These are phyloP conservation scores for Balansia obtecta DNA, from an alignment of 2,329 filamentous ascomycete species.

Conservation along the genomic window DNA sequence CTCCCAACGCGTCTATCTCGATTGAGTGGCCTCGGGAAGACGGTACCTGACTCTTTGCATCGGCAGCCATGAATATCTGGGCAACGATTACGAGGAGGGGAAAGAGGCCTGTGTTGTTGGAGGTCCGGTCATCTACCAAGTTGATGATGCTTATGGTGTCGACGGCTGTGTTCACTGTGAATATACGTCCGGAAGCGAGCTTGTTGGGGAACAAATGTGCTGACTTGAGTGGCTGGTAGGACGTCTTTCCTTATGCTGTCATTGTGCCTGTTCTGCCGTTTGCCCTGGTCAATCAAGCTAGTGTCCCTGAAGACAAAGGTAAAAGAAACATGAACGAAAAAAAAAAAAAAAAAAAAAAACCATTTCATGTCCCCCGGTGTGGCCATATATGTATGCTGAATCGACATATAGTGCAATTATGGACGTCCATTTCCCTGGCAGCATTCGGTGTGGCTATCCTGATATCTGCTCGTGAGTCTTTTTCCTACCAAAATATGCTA, in stretches of 20 bases:
- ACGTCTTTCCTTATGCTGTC: slow-evolving; percentile 23
- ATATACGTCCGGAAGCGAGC: background rate
- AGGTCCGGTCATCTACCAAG: slow-evolving; percentile 19
- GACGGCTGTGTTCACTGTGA: slow-evolving; percentile 23
- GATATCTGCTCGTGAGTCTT: slow-evolving; percentile 17
- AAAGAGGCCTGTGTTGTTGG: slow-evolving; percentile 17
- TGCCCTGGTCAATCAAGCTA: slow-evolving; percentile 15
- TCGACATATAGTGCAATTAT: slow-evolving; percentile 17
- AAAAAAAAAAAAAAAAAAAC: no score
- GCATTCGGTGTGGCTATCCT: slow-evolving; percentile 21
- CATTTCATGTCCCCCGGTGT: no score
- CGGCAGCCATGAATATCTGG: slow-evolving; percentile 10
- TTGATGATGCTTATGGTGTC: slow-evolving; percentile 21
- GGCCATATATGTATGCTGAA: background rate
- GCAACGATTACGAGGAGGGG: slow-evolving; percentile 5
- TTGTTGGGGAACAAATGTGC: background rate
- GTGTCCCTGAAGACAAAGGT: slow-evolving; percentile 13
- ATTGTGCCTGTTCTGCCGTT: slow-evolving; percentile 22
- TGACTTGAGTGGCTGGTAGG: slow-evolving; percentile 11
- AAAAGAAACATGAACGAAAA: no score
- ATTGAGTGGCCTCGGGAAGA: no score
- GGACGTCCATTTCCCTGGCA: slow-evolving; percentile 23
- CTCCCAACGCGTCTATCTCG: no score
- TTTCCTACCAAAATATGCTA: background rate
- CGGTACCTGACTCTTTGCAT: background rate